Percentiles rank a stretch among this genome's conserved stretches.
These are phyloP conservation scores for Erucastrum elatum DNA, from an alignment of 345 rosid species.

Conservation along the genomic window DNA sequence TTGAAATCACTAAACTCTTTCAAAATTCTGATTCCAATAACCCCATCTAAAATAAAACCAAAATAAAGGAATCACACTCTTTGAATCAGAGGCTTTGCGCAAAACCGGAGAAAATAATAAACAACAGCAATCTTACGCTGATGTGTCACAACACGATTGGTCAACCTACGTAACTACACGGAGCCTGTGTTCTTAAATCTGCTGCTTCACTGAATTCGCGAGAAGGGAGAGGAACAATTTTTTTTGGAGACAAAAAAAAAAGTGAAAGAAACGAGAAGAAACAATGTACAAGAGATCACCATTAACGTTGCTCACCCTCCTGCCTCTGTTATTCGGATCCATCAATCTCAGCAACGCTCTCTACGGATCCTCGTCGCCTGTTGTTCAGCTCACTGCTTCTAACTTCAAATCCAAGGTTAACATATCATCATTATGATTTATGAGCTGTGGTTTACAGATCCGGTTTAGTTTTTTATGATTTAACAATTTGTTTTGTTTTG, in stretches of 20 bases:
- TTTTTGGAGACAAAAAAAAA: slow-evolving; percentile 21
- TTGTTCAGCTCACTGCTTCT: slow-evolving; percentile 90
- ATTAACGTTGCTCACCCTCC: slow-evolving; percentile 35
- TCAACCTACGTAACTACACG: slow-evolving; percentile 45
- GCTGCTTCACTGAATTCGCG: slow-evolving; percentile 26
- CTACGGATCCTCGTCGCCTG: slow-evolving; percentile 96
- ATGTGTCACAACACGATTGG: slow-evolving; percentile 63
- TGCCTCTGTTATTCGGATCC: slow-evolving; percentile 28
- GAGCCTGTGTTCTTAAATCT: slow-evolving; percentile 18
- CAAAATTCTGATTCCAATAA: no score
- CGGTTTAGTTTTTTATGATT: neutral
- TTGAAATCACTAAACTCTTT: no score
- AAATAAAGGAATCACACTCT: neutral
- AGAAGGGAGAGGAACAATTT: neutral
- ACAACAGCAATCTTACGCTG: slow-evolving; percentile 5
- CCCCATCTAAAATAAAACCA: no score
- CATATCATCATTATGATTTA: neutral
- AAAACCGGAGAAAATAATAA: neutral
- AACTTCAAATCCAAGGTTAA: slow-evolving; percentile 91
- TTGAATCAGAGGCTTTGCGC: neutral
- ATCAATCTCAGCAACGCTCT: slow-evolving; percentile 51
- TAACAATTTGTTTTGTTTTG: neutral
- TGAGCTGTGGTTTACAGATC: slow-evolving; percentile 13
- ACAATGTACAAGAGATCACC: slow-evolving; percentile 48
- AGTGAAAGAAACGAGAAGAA: slow-evolving; percentile 21